A percentile compares a stretch with the other conserved stretches of the same genome.
Evolutionary conservation across 345 rosid genomes (phyloP).

Genomic region (Pelargonium nanum): DNA sequence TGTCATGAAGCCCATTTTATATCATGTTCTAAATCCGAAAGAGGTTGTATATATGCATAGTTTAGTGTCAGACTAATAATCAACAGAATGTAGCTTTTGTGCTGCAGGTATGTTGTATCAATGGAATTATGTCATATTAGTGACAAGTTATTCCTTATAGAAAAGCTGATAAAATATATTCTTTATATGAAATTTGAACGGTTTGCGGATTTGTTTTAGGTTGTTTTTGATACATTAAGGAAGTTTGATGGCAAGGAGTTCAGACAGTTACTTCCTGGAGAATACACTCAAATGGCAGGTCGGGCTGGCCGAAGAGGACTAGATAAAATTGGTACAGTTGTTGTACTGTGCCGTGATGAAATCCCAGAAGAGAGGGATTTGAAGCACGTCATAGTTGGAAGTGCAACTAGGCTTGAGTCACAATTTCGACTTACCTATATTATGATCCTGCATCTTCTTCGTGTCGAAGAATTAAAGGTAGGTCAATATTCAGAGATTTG

Average conservation of each 20-base stretch:
- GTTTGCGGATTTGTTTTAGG: constrained; percentile 35
- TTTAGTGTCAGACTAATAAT: neutral
- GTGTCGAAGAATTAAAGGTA: constrained; percentile 99
- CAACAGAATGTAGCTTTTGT: neutral
- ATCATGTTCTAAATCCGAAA: neutral
- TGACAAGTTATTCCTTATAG: neutral
- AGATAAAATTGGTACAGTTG: constrained; percentile 87
- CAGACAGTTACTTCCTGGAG: constrained; percentile 82
- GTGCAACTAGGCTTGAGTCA: constrained; percentile 75
- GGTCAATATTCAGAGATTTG: neutral
- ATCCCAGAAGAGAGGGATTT: constrained; percentile 70
- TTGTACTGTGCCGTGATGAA: constrained; percentile 93
- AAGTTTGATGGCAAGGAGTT: constrained; percentile 94
- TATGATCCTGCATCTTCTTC: constrained; percentile 95
- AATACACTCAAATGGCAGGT: constrained; percentile 99
- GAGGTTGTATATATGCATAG: neutral
- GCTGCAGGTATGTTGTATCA: neutral
- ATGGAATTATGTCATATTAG: neutral
- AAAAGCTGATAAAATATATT: neutral
- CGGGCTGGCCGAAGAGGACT: constrained; percentile 99
- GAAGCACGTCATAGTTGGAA: constrained; percentile 54
- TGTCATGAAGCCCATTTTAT: neutral
- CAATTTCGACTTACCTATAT: constrained; percentile 94
- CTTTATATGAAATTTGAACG: constrained; percentile 1
- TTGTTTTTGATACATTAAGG: constrained; percentile 82